phyloP scores from a whole-genome alignment of 768 basidiomycete genomes.

The Rhizopogon vinicolor region DNA sequence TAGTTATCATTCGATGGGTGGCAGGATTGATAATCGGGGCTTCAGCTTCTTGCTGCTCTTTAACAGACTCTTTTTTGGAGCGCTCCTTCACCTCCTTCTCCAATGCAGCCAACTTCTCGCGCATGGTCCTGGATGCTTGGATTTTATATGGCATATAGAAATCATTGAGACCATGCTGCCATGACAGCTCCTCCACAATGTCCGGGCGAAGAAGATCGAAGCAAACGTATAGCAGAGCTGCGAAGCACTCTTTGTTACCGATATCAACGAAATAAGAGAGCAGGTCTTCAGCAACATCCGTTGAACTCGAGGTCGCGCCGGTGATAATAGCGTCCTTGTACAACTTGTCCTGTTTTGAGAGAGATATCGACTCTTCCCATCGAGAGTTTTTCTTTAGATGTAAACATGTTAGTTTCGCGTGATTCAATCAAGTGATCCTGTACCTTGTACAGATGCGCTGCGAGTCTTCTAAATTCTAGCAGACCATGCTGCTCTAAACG shows the following conservation, averaged over 20 bases:
- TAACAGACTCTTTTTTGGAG: slow-evolving; percentile 79
- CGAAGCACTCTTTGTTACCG: slow-evolving; percentile 98
- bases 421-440: background rate
- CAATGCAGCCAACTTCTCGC: slow-evolving; percentile 74
- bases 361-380: slow-evolving; percentile 94
- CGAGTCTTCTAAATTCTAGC: slow-evolving; percentile 91
- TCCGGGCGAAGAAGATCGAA: slow-evolving; percentile 95
- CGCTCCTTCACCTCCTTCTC: slow-evolving; percentile 91
- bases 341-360: slow-evolving; percentile 94
- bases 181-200: slow-evolving; percentile 90
- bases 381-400: slow-evolving; percentile 78
- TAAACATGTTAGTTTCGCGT: background rate
- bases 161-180: slow-evolving; percentile 94
- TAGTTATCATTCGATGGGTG: slow-evolving; percentile 62
- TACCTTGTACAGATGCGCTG: slow-evolving; percentile 95
- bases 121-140: slow-evolving; percentile 76
- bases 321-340: slow-evolving; percentile 97
- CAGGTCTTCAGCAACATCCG: slow-evolving; percentile 91
- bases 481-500: slow-evolving; percentile 87
- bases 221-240: slow-evolving; percentile 83
- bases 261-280: slow-evolving; percentile 97
- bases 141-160: slow-evolving; percentile 97
- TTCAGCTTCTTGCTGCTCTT: slow-evolving; percentile 86
- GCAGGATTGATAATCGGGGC: slow-evolving; percentile 88
- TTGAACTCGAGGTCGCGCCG: slow-evolving; percentile 77